phyloP scores from a whole-genome alignment of 139 green algal species.

The Auxenochlorella protothecoides region DNA sequence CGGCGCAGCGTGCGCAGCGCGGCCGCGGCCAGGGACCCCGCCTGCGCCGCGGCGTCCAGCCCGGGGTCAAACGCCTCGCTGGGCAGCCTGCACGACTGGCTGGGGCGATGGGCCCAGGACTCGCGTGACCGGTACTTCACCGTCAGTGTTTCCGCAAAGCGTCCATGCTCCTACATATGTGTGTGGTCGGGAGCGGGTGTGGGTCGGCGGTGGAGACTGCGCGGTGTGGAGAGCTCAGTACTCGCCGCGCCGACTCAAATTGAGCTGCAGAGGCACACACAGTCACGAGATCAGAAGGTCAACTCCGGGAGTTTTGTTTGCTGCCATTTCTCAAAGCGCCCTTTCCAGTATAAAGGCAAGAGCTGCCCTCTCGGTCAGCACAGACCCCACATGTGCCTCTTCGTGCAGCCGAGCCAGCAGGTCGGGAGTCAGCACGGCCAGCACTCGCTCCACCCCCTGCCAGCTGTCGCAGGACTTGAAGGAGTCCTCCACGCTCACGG shows the following conservation, averaged over 20 bases:
- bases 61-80: no score
- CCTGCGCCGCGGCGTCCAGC: conserved; percentile 8
- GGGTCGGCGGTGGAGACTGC: no score
- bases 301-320: no score
- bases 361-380: background rate
- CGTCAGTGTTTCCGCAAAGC: conserved; percentile 34
- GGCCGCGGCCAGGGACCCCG: conserved; percentile 14
- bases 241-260: no score
- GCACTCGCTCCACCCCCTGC: conserved; percentile 20
- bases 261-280: background rate
- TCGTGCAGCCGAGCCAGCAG: conserved; percentile 49
- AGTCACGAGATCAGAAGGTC: background rate
- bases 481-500: conserved; percentile 67
- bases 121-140: conserved; percentile 50
- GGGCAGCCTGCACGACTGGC: no score
- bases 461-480: conserved; percentile 43
- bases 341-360: background rate
- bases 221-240: no score
- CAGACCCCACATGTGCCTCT: conserved; percentile 31
- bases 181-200: no score
- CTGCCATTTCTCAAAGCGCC: no score
- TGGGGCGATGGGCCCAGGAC: no score
- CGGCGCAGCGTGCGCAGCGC: conserved; percentile 22
- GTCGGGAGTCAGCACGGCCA: conserved; percentile 56
- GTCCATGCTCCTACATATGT: conserved; percentile 11